These are phyloP conservation scores for Irpex lacteus DNA, from an alignment of 1,284 basidiomycete genomes.

Conservation along the genomic window DNA sequence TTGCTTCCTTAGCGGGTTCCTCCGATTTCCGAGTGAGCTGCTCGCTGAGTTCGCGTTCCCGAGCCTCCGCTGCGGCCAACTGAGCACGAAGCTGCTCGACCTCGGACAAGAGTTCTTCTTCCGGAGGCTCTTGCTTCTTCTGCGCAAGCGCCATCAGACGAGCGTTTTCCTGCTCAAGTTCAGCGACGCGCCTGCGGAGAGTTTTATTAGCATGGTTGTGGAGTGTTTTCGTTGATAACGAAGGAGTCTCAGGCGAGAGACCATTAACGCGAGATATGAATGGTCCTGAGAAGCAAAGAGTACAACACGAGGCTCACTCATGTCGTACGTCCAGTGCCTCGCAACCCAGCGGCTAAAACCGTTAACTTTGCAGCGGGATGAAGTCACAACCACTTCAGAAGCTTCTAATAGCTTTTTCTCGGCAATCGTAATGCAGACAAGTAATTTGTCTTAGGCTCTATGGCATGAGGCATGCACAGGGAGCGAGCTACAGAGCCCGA, in stretches of 20 bases:
- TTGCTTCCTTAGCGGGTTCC: conserved; percentile 51
- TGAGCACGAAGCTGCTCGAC: conserved; percentile 64
- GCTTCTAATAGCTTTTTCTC: background rate
- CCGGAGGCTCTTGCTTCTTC: conserved; percentile 19
- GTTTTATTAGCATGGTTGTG: conserved; percentile 4
- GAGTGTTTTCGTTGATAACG: background rate
- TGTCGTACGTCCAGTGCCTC: background rate
- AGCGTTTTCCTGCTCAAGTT: conserved; percentile 77
- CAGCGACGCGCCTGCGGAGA: conserved; percentile 59
- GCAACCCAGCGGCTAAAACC: background rate
- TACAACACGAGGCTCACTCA: background rate
- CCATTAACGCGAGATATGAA: background rate
- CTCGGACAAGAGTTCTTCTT: conserved; percentile 48
- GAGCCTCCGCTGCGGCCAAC: conserved; percentile 60
- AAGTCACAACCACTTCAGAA: background rate
- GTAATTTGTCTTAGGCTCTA: background rate
- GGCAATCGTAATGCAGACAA: background rate
- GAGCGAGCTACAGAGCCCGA: background rate
- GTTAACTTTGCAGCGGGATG: background rate
- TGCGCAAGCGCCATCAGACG: conserved; percentile 55
- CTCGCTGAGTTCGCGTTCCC: conserved; percentile 61
- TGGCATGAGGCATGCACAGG: background rate
- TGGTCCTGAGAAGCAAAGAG: background rate
- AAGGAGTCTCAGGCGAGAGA: background rate
- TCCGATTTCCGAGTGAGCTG: conserved; percentile 21